These are phyloP conservation scores for Capronia americana DNA, from an alignment of 2,329 filamentous ascomycete genomes.

Conservation along the genomic window DNA sequence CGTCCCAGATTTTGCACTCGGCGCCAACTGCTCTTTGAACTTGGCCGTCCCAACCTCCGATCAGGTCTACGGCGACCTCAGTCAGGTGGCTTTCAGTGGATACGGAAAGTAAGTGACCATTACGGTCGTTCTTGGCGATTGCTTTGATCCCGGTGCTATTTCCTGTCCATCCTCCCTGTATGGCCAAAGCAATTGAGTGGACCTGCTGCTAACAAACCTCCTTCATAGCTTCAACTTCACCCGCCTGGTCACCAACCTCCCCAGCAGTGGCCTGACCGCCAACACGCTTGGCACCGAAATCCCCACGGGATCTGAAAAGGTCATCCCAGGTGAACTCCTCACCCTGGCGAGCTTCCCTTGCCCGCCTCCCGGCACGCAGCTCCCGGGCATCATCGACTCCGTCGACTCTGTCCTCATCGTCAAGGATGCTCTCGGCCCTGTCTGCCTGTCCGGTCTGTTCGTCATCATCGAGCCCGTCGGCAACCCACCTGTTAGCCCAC, in stretches of 20 bases:
- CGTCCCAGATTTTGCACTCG: constrained; percentile 4
- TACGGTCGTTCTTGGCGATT: neutral
- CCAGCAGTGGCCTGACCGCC: constrained; percentile 15
- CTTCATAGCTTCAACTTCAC: constrained; percentile 11
- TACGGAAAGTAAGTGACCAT: constrained; percentile 8
- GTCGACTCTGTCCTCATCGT: constrained; percentile 5
- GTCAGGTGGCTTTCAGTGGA: constrained; percentile 8
- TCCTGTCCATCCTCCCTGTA: neutral
- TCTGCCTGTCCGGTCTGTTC: constrained; percentile 13
- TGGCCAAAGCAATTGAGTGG: neutral
- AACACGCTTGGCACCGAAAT: constrained; percentile 5
- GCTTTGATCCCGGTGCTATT: neutral
- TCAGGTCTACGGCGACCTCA: constrained; percentile 9
- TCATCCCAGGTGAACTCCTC: constrained; percentile 2
- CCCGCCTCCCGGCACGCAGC: constrained; percentile 15
- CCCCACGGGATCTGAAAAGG: neutral
- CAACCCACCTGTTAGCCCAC: constrained; percentile 13
- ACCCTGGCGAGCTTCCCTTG: constrained; percentile 11
- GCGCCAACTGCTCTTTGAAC: constrained; percentile 15
- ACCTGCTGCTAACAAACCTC: neutral
- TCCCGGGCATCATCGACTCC: constrained; percentile 15
- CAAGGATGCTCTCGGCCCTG: constrained; percentile 10
- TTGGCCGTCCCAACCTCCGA: constrained; percentile 6
- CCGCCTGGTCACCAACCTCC: constrained; percentile 4
- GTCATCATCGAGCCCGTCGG: constrained; percentile 14